Conservation (phyloP, 306 rosid species). For the Quercus variabilis region DNA sequence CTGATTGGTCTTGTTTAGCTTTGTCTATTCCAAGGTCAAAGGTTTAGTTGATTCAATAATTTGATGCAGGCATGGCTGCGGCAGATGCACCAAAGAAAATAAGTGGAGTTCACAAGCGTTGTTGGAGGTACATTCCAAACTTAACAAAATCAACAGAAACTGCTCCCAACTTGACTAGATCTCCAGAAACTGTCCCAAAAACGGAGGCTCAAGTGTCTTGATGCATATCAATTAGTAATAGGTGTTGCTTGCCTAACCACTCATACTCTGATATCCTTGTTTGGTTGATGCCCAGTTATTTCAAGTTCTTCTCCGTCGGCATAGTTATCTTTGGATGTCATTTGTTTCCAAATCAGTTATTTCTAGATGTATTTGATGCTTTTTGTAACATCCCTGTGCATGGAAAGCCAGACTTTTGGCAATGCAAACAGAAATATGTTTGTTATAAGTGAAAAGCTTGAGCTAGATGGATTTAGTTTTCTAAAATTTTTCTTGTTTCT, state of each 20-base stretch:
- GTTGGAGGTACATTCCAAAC: conserved; percentile 81
- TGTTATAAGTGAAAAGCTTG: conserved; percentile 20
- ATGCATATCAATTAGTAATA: conserved; percentile 20
- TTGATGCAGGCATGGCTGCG: conserved; percentile 61
- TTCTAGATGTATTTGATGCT: conserved; percentile 12
- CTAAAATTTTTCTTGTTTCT: conserved; percentile 7
- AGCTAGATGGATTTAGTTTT: conserved; percentile 1
- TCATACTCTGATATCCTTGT: not conserved
- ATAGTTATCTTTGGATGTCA: conserved; percentile 14
- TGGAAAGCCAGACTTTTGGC: not conserved
- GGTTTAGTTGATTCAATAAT: conserved; percentile 13
- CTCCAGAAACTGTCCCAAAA: conserved; percentile 43
- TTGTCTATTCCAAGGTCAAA: not conserved
- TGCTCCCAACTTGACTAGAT: conserved; percentile 31
- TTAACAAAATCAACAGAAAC: conserved; percentile 34
- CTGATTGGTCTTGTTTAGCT: conserved; percentile 10
- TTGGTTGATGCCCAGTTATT: not conserved
- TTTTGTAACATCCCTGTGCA: conserved; percentile 25
- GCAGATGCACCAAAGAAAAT: conserved; percentile 74
- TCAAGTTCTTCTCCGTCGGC: conserved; percentile 21
- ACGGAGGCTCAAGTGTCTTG: conserved; percentile 55
- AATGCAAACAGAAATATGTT: conserved; percentile 11
- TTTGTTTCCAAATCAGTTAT: conserved; percentile 8
- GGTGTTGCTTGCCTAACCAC: conserved; percentile 13
- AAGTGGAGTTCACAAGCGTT: conserved; percentile 97